Percentiles rank a stretch among this genome's conserved stretches.
Conservation (phyloP, 768 basidiomycete genomes). For the Termitomyces sp. region DNA sequence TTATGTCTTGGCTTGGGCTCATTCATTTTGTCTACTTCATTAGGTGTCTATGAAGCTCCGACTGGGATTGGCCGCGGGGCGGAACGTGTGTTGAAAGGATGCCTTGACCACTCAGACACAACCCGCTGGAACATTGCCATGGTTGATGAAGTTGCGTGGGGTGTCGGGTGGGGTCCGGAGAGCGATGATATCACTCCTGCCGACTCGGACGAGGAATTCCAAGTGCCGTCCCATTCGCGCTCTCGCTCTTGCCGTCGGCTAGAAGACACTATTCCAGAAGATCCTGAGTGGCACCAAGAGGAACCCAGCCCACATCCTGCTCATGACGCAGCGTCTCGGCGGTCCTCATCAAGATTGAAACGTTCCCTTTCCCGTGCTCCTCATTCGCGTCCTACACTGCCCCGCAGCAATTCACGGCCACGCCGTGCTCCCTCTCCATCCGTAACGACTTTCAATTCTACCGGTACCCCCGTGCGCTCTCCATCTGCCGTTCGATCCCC, state of each 20-base stretch:
- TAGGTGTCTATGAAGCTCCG: constrained; percentile 66
- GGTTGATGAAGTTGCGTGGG: constrained; percentile 82
- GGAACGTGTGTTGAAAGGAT: constrained; percentile 73
- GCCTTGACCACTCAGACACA: constrained; percentile 62
- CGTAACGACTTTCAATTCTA: constrained; percentile 9
- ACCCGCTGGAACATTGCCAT: constrained; percentile 78
- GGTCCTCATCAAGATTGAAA: constrained; percentile 39
- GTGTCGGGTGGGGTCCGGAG: constrained; percentile 65
- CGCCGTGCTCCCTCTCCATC: constrained; percentile 29
- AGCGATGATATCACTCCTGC: constrained; percentile 42
- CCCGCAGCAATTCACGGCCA: constrained; percentile 41
- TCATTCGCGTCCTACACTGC: constrained; percentile 35
- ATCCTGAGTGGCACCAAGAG: constrained; percentile 27
- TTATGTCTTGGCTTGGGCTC: neutral
- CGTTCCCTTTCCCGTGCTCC: constrained; percentile 55
- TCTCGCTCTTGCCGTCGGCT: constrained; percentile 27
- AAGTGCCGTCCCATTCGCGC: constrained; percentile 26
- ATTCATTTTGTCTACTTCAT: constrained; percentile 11
- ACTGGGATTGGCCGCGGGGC: constrained; percentile 56
- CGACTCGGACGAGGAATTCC: constrained; percentile 28
- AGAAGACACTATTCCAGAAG: constrained; percentile 17
- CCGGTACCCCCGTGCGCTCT: neutral
- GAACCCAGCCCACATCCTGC: constrained; percentile 27
- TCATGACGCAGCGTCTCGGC: constrained; percentile 35
- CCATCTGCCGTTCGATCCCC: constrained; percentile 6